Conservation (phyloP, 2,329 filamentous ascomycete genomes). For the Rutstroemia sp. region DNA sequence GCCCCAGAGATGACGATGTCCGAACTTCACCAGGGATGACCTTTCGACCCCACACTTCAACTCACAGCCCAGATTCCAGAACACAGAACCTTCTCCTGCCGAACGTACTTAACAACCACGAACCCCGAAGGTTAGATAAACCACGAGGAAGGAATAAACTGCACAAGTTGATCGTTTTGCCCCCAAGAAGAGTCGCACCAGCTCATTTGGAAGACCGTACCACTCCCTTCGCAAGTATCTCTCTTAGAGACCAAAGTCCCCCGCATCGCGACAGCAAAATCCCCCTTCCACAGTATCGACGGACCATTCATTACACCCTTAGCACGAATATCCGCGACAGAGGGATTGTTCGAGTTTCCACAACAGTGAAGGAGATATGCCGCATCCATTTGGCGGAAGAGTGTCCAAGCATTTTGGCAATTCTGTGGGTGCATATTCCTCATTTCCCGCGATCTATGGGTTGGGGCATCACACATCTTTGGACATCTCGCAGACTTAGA, state of each 20-base stretch:
- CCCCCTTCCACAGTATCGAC: background rate
- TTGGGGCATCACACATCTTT: no score
- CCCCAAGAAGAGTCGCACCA: background rate
- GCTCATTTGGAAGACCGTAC: background rate
- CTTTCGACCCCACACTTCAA: background rate
- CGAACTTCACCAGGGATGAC: background rate
- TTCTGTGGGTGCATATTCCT: constrained; percentile 31
- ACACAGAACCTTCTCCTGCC: no score
- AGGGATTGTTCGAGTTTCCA: background rate
- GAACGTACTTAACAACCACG: no score
- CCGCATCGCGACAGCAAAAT: constrained; percentile 2
- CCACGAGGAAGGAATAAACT: no score
- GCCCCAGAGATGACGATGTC: background rate
- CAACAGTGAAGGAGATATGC: background rate
- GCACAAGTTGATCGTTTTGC: no score
- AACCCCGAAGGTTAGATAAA: no score
- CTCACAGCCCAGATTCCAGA: background rate
- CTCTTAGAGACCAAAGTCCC: background rate
- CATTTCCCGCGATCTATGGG: no score
- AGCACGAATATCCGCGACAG: no score
- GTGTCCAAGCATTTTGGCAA: constrained; percentile 44
- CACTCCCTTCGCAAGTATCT: background rate
- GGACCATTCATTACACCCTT: no score
- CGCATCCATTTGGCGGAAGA: constrained; percentile 44
- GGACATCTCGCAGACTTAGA: background rate